Percentiles rank a stretch among this genome's conserved stretches.
Conservation (phyloP, 345 rosid genomes). For the Raphanus raphanistrum region DNA sequence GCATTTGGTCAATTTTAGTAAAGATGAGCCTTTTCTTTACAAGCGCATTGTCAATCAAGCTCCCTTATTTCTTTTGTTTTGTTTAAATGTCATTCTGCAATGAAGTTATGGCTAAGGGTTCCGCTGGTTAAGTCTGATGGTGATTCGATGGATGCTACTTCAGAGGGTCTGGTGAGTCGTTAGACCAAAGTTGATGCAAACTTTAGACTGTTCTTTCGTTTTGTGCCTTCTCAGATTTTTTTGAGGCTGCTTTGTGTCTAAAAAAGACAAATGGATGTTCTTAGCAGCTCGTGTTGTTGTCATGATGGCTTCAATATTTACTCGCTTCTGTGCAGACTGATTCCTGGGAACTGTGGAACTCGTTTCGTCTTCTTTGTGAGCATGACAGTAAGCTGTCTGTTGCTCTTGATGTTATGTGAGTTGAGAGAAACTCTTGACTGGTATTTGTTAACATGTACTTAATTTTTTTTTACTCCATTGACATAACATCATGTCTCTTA, state of each 20-base stretch:
- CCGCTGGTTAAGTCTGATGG: slow-evolving; percentile 63
- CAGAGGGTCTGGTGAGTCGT: slow-evolving; percentile 59
- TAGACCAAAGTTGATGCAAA: slow-evolving; percentile 33
- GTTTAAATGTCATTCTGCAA: slow-evolving; percentile 16
- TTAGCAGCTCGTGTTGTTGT: slow-evolving; percentile 11
- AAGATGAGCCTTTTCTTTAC: neutral
- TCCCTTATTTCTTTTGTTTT: slow-evolving; percentile 15
- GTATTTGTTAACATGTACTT: too few relatives aligned
- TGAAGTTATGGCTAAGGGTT: slow-evolving; percentile 57
- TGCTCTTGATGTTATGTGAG: slow-evolving; percentile 90
- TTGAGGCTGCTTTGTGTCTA: slow-evolving; percentile 42
- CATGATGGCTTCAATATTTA: neutral
- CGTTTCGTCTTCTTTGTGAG: slow-evolving; percentile 89
- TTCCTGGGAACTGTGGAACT: slow-evolving; percentile 96
- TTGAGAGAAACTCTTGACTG: slow-evolving; percentile 29
- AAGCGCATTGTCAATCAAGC: neutral
- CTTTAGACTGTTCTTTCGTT: slow-evolving; percentile 39
- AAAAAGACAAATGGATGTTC: slow-evolving; percentile 46
- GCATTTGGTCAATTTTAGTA: neutral
- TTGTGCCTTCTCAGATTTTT: slow-evolving; percentile 3
- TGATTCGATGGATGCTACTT: slow-evolving; percentile 32
- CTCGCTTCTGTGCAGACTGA: slow-evolving; percentile 54
- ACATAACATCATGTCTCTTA: slow-evolving; percentile 13
- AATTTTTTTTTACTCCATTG: too few relatives aligned
- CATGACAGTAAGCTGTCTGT: slow-evolving; percentile 83